Conservation (phyloP, 768 basidiomycete genomes). For the Melanogaster broomeanus region DNA sequence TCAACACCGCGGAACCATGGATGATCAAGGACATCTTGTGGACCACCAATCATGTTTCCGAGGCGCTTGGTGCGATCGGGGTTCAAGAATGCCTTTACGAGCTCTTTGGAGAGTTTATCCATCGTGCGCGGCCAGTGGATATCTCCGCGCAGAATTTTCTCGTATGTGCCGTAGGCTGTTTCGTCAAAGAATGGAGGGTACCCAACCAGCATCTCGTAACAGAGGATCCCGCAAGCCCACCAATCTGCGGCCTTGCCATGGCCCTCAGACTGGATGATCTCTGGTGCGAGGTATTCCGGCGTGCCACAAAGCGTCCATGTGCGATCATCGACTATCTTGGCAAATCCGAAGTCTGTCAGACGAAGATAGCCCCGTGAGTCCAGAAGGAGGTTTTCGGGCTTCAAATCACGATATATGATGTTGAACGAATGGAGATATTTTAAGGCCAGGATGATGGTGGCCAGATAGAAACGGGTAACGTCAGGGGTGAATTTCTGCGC, state of each 20-base stretch:
- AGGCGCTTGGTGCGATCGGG: conserved; percentile 90
- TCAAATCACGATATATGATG: conserved; percentile 98
- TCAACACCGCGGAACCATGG: conserved; percentile 96
- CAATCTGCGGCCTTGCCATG: conserved; percentile 98
- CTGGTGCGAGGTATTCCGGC: conserved; percentile 96
- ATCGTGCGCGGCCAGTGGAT: conserved; percentile 91
- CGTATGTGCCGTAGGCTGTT: conserved; percentile 97
- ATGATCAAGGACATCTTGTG: conserved; percentile 88
- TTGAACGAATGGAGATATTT: conserved; percentile 95
- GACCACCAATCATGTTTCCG: conserved; percentile 91
- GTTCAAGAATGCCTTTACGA: conserved; percentile 87
- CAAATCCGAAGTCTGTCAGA: conserved; percentile 97
- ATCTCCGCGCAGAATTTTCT: conserved; percentile 89
- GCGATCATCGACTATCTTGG: conserved; percentile 95
- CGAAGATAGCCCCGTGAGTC: conserved; percentile 93
- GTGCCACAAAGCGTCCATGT: conserved; percentile 98
- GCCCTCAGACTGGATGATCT: conserved; percentile 96
- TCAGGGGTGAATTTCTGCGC: conserved; percentile 95
- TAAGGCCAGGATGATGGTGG: conserved; percentile 92
- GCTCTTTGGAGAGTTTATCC: conserved; percentile 85
- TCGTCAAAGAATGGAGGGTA: conserved; percentile 99
- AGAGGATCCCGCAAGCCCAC: conserved; percentile 98
- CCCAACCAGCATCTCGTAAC: conserved; percentile 98
- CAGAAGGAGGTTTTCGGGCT: conserved; percentile 97
- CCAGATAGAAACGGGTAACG: conserved; percentile 97